Evolutionary conservation across 164 flowering plant genomes (phyloP).

Genomic region (Nelumbo lutea): DNA sequence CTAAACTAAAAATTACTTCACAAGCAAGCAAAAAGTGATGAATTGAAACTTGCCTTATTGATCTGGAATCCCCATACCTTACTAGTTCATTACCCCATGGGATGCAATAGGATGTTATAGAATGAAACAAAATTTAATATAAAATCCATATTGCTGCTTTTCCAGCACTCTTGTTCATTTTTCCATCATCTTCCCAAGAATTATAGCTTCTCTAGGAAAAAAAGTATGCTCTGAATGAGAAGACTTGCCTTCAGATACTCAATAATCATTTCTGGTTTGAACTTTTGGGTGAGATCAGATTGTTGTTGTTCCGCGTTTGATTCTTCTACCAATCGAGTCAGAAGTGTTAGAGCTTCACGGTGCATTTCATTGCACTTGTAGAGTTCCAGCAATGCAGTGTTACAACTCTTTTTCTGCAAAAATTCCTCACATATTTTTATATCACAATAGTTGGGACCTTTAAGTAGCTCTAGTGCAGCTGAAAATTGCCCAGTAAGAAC

Average conservation of each 20-base stretch:
- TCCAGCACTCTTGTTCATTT: too few species aligned
- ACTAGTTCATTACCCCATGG: too few species aligned
- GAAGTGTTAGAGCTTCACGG: constrained; percentile 84
- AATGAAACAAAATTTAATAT: too few species aligned
- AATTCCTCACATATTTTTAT: constrained; percentile 83
- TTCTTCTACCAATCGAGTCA: constrained; percentile 70
- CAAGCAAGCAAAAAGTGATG: too few species aligned
- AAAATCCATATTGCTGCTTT: too few species aligned
- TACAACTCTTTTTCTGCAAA: constrained; percentile 53
- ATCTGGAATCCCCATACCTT: too few species aligned
- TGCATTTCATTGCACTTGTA: constrained; percentile 86
- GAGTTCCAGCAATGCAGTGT: constrained; percentile 67
- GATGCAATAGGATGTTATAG: too few species aligned
- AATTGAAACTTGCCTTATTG: too few species aligned
- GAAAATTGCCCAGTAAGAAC: constrained; percentile 83
- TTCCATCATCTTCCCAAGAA: too few species aligned
- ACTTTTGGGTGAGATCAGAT: constrained; percentile 44
- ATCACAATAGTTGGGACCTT: constrained; percentile 89
- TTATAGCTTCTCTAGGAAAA: too few species aligned
- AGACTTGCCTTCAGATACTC: constrained; percentile 85
- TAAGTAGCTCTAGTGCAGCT: constrained; percentile 71
- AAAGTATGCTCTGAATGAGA: background rate
- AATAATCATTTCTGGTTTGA: constrained; percentile 77
- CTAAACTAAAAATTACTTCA: too few species aligned
- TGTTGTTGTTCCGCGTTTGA: constrained; percentile 54